These are phyloP conservation scores for Aspergillus haitiensis DNA, from an alignment of 495 filamentous ascomycete genomes.

Conservation along the genomic window DNA sequence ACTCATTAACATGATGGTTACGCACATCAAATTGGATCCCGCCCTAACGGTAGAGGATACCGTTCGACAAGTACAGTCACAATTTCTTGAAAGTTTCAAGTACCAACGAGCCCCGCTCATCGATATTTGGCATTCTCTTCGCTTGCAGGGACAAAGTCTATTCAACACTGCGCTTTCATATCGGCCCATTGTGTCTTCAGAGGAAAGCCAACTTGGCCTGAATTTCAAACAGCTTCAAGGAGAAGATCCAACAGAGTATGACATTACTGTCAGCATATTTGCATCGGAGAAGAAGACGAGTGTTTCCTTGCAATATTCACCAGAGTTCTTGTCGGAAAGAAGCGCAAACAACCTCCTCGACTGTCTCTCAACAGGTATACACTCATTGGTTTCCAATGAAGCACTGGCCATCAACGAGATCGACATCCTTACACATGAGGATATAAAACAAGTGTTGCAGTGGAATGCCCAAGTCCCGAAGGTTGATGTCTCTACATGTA, in stretches of 20 bases:
- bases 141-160: constrained; percentile 11
- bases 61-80: constrained; percentile 6
- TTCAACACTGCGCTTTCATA: constrained; percentile 22
- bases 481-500: constrained; percentile 4
- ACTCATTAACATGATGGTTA: constrained; percentile 17
- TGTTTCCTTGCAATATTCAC: constrained; percentile 12
- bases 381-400: not conserved
- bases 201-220: constrained; percentile 6
- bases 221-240: constrained; percentile 11
- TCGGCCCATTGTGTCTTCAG: constrained; percentile 6
- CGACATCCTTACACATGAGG: not conserved
- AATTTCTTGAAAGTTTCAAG: constrained; percentile 19
- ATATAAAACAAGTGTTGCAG: constrained; percentile 8
- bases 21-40: constrained; percentile 4
- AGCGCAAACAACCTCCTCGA: constrained; percentile 1
- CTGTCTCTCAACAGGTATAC: constrained; percentile 8
- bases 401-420: not conserved
- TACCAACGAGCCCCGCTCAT: constrained; percentile 14
- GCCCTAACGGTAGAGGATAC: constrained; percentile 2
- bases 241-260: constrained; percentile 16
- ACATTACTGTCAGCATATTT: constrained; percentile 13
- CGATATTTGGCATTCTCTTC: constrained; percentile 16
- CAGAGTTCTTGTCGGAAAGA: not conserved
- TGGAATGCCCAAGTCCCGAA: constrained; percentile 9
- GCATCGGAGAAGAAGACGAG: constrained; percentile 2